Base-by-base conservation (phyloP, 2,329 filamentous ascomycete species). In the Pestalotiopsis sp. region DNA sequence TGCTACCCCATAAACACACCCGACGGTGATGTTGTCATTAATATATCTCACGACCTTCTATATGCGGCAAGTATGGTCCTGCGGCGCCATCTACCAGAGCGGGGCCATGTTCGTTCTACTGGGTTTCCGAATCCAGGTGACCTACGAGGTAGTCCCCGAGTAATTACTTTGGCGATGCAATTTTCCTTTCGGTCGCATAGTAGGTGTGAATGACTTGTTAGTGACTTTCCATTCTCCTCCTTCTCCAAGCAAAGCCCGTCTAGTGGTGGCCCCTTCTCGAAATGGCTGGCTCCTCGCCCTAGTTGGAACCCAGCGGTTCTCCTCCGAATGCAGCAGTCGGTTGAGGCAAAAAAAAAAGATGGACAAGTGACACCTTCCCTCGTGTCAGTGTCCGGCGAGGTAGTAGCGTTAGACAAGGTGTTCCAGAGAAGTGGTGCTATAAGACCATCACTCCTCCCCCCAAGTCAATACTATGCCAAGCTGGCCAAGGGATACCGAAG, bases 401-500 rank as follows among this genome's bases (percentile, higher is more conserved):
- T 62, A 20, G 41, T 14, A 45, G 41, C 2, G 36, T 20, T 14
- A 13, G 13, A 27, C 9, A 41, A 11, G 4, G 5, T 11, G 3
- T 62, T 4, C 13, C 7, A 31, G 14, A 3, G 3, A 20, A 39
- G 14, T 5, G 59, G 38, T n/a, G n/a, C 5, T 62, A 62, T 62
- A 62, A 62, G 31, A 20, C 25, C 27, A 36, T 6, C 31, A 39
- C 31, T 36, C 4, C 12, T 14, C 59, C 36, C 36, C 31, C 31
- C 31, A 36, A 6, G 31, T n/a, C 13, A 14, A n/a, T 52, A 17
- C 3, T n/a, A n/a, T 62, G 59, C 59, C 59, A 62, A 62, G 59
- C 36, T 62, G 17, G 59, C 59, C 59, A 62, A 62, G 59, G n/a
- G 59, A 52, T n/a, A 62, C 59, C 27, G 6, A n/a, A 20, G 59